Evolutionary conservation across 2,329 filamentous ascomycete genomes (phyloP).

Genomic region (Diplocarpon mali): DNA sequence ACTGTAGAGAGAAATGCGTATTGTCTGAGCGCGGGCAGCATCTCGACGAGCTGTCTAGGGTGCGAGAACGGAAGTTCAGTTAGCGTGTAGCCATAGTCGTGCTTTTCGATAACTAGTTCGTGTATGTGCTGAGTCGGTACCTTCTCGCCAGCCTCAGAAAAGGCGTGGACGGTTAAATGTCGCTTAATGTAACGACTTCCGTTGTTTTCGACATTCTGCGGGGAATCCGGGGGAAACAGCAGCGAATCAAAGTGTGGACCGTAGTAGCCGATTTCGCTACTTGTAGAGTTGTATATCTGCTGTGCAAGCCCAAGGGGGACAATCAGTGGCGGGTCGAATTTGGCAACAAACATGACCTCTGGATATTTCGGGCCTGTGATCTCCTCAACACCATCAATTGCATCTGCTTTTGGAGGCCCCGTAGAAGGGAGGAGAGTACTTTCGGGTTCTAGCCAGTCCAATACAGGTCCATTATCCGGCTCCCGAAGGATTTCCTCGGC

Average conservation of each 20-base stretch:
- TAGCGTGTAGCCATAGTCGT: conserved; percentile 58
- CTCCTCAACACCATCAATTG: conserved; percentile 43
- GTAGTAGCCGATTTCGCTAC: conserved; percentile 36
- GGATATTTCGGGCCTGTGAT: conserved; percentile 43
- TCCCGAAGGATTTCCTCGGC: conserved; percentile 32
- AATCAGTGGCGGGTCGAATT: conserved; percentile 62
- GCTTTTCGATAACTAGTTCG: conserved; percentile 59
- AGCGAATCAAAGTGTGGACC: conserved; percentile 34
- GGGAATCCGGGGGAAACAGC: conserved; percentile 36
- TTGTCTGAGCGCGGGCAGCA: conserved; percentile 65
- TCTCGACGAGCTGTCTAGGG: conserved; percentile 61
- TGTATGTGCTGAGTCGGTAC: conserved; percentile 37
- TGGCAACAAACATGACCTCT: conserved; percentile 63
- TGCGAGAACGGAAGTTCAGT: conserved; percentile 66
- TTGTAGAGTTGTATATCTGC: conserved; percentile 48
- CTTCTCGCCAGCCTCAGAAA: conserved; percentile 19
- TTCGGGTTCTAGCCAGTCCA: conserved; percentile 66
- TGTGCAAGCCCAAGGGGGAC: conserved; percentile 54
- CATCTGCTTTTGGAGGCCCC: conserved; percentile 35
- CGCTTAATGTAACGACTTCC: conserved; percentile 46
- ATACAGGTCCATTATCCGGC: conserved; percentile 29
- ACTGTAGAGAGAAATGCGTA: conserved; percentile 61
- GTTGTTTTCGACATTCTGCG: conserved; percentile 37
- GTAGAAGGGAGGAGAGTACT: conserved; percentile 44
- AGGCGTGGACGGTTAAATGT: conserved; percentile 36